Evolutionary conservation across 2,329 filamentous ascomycete genomes (phyloP), one percentile per base, ranked within the genome.

Genomic region (Pseudogymnoascus sp.): DNA sequence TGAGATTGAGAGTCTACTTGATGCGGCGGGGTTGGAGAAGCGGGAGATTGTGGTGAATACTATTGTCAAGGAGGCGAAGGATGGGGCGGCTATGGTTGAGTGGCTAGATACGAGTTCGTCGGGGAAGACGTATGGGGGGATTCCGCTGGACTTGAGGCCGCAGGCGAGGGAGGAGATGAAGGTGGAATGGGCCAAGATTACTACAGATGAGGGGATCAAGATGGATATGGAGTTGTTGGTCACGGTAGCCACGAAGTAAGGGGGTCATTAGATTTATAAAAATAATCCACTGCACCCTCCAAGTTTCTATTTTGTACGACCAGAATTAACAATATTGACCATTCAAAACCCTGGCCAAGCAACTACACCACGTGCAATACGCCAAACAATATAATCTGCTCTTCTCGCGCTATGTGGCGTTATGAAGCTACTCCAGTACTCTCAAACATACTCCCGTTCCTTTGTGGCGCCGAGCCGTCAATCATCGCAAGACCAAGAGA

Each of bases 91-190:
- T 14, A 73, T 73, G 72, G 65, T 73, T 37, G 68, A 72, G 3
- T 73, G 72, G 72, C 21, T 73, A 51, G 71, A 72, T 62, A 71
- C 70, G 4, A 73, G 72, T 62, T 73, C 71, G 21, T 73, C 72
- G 3, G 72, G 72, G 26, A 72, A 72, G 65, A 73, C 71, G 14
- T 73, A 72, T 51, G 72, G 72, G 2, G 69, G 69, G 4, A 70
- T 73, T 40, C 72, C 72, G 10, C 51, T 68, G 2, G 69, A 73
- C n/a, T 36, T 73, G 60, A 66, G 70, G 34, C 69, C 70, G 0
- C 63, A 60, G 16, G 71, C 71, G 1, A 68, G 69, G 45, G 67
- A 71, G 64, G 71, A 72, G 60, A 73, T 73, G 72, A 71, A 66
- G 60, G 47, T 18, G 14, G 71, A 73, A 37, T 73, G 72, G 72